Base-by-base conservation (phyloP, 192 early-diverging fungal genomes). In the Linnemannia hyalina region DNA sequence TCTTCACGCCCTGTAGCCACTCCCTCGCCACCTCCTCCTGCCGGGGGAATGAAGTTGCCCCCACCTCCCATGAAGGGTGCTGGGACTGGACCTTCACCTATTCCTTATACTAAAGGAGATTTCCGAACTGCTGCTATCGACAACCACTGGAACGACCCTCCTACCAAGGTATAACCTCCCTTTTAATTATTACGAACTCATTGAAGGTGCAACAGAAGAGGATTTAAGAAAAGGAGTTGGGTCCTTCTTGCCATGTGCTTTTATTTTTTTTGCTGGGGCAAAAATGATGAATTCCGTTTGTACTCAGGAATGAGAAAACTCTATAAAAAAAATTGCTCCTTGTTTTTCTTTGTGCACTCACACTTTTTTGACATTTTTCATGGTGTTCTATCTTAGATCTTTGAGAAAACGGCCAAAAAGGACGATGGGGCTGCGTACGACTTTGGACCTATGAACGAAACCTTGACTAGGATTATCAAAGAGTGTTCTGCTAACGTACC, bases 111-210 rank as follows among this genome's bases (percentile, higher is more conserved):
- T 16, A 86, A 78, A 47, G 86, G 85, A 41, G 91, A 92, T 68
- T 92, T 92, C 71, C 70, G 89, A 41, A 89, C 82, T 22, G 91
- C 89, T 0, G 83, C 38, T 23, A 90, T 92, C 80, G 89, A 85
- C 6, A 82, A 89, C 63, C 91, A 92, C 80, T 92, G 91, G 90
- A 91, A 91, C 73, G 90, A 91, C 70, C 90, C 90, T 32, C 90
- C 90, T 23, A 89, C 81, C 38, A 83, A 88, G 84, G 90, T 89
- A 65, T 15, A 10, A 4, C 11, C 1, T 5, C 81, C 32, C 0
- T 68, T 41, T 40, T 69, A 23, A 41, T 18, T 18, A 9, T 41
- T 20, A 41, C 3, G 36, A 23, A 32, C 13, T 11, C 44, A 13
- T 9, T 46, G 5, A 44, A 44, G 5, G 42, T 44, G 42, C 42